Evolutionary conservation across 148 eudicot species (phyloP), one percentile per base, ranked within the genome.

Genomic region (Salicornia ramosissima): DNA sequence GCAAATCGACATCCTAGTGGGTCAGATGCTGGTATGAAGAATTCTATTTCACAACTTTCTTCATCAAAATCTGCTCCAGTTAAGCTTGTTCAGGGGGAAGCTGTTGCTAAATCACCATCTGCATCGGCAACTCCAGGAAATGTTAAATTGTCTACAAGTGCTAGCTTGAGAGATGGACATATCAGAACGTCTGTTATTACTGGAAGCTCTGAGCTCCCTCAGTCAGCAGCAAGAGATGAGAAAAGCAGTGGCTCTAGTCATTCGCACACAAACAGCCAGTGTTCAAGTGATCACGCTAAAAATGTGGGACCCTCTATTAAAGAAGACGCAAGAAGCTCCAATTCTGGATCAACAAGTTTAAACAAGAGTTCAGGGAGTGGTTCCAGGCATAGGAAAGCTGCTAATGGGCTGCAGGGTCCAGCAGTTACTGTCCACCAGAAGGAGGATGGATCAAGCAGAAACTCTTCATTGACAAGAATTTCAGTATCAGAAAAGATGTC

Each of bases 171-270:
- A 72, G 84, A 85, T 69, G 80, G 75, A 2, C 74, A 64, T 52
- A 22, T 74, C 24, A 70, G 68, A 45, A 40, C 71, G 39, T 65
- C 72, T 71, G 72, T 52, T 67, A 69, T 34, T 59, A 78, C 81
- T 19, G 79, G 85, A 39, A 67, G 65, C 59, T 60, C 86, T 56
- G 97, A 87, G 82, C 75, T 54, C n/a, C 80, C 84, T 40, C 77
- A 64, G 33, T 64, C 84, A 24, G 70, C 76, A 22, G 75, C 54
- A 24, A 89, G 79, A 70, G 97, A 89, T 70, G 96, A 88, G 51
- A 89, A 80, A 75, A 84, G 88, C 69, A 78, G 84, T 69, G 83
- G 90, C 74, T 90, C 93, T 46, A 87, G 92, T 76, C 97, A 83
- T 57, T 87, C 92, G 18, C 93, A 75, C 49, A 86, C 85, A 60